Percentiles rank a stretch among this genome's conserved stretches.
phyloP scores from a whole-genome alignment of 768 basidiomycete genomes.

The Boletellus ananas region DNA sequence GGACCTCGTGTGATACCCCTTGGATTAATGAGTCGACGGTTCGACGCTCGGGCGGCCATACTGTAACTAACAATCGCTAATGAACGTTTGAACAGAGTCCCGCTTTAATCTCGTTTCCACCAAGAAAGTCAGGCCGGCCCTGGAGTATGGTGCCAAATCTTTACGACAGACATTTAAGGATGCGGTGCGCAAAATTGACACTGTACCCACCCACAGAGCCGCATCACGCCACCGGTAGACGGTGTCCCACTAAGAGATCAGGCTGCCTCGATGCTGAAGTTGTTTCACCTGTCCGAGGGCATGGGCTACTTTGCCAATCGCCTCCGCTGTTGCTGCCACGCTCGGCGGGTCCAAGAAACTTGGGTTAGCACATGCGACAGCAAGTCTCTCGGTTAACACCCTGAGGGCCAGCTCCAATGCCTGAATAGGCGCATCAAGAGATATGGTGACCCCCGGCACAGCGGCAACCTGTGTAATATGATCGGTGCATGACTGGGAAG shows the following conservation, averaged over 20 bases:
- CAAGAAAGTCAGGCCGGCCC: neutral
- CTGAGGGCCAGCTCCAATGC: conserved; percentile 54
- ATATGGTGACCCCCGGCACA: conserved; percentile 7
- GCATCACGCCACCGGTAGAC: conserved; percentile 10
- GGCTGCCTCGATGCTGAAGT: conserved; percentile 41
- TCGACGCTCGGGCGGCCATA: neutral
- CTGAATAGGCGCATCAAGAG: conserved; percentile 33
- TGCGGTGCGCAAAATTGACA: neutral
- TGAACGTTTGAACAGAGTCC: neutral
- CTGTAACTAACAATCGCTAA: neutral
- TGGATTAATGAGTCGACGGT: conserved; percentile 1
- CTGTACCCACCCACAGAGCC: conserved; percentile 1
- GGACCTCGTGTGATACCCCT: neutral
- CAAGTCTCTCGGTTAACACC: conserved; percentile 49
- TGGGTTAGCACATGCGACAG: conserved; percentile 38
- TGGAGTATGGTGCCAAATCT: neutral
- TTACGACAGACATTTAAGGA: neutral
- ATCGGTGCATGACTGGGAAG: conserved; percentile 3
- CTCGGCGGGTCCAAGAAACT: conserved; percentile 42
- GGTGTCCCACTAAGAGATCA: conserved; percentile 12
- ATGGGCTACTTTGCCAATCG: conserved; percentile 60
- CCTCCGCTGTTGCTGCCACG: conserved; percentile 61
- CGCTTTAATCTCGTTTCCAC: neutral
- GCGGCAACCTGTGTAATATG: conserved; percentile 14
- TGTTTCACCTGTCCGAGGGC: conserved; percentile 60